phyloP scores from a whole-genome alignment of 768 basidiomycete species.

The Rhizopogon rudus region DNA sequence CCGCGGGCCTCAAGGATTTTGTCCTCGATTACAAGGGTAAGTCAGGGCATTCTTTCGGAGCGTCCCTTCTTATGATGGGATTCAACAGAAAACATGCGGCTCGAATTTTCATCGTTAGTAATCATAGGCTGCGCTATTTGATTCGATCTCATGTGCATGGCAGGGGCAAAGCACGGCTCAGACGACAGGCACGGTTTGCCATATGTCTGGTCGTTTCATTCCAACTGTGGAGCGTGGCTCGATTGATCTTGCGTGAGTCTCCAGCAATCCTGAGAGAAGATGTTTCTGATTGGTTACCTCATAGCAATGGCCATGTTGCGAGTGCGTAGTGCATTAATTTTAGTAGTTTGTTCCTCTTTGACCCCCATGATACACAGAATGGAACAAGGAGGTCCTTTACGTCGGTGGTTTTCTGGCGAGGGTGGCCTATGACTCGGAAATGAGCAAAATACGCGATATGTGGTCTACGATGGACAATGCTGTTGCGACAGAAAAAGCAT shows the following conservation, averaged over 20 bases:
- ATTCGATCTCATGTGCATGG: background rate
- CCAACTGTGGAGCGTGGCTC: constrained; percentile 92
- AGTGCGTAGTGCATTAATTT: constrained; percentile 34
- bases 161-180: constrained; percentile 88
- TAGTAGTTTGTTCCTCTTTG: background rate
- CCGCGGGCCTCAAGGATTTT: constrained; percentile 50
- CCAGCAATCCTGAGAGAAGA: background rate
- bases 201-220: constrained; percentile 76
- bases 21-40: constrained; percentile 76
- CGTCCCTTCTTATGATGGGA: constrained; percentile 22
- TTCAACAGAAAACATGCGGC: constrained; percentile 42
- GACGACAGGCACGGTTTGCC: constrained; percentile 70
- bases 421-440: constrained; percentile 78
- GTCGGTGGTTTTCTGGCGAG: constrained; percentile 80
- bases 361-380: constrained; percentile 40
- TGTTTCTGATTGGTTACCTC: background rate
- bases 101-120: constrained; percentile 69
- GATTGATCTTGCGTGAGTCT: constrained; percentile 70
- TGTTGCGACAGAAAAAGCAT: constrained; percentile 24
- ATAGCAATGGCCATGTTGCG: constrained; percentile 76
- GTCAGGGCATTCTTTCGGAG: constrained; percentile 6
- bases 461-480: constrained; percentile 14
- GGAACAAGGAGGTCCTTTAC: constrained; percentile 87
- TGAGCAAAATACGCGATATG: constrained; percentile 42
- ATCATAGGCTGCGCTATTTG: background rate